phyloP scores from a whole-genome alignment of 2,329 filamentous ascomycete genomes.

The Talaromyces sp. region DNA sequence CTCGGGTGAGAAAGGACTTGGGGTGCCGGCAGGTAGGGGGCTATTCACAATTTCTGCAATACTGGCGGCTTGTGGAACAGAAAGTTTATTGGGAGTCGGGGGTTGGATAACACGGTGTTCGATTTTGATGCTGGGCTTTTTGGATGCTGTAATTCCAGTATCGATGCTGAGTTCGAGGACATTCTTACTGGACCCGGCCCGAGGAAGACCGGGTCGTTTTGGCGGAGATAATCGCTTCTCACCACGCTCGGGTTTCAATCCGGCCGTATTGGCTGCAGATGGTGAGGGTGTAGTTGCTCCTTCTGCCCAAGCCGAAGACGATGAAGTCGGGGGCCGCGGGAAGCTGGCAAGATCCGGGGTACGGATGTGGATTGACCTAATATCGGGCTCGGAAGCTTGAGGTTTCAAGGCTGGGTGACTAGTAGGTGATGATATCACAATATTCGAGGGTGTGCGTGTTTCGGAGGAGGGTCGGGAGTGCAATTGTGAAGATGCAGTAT shows the following conservation, averaged over 20 bases:
- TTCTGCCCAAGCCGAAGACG: background rate
- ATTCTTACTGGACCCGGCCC: constrained; percentile 29
- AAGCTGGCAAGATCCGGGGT: constrained; percentile 12
- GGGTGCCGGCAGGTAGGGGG: constrained; percentile 26
- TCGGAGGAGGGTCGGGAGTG: background rate
- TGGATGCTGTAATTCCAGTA: constrained; percentile 30
- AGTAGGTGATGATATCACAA: constrained; percentile 4
- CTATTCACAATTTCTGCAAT: constrained; percentile 40
- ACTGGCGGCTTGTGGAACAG: constrained; percentile 24
- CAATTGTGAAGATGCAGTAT: background rate
- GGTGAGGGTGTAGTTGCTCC: background rate
- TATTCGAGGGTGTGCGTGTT: constrained; percentile 7
- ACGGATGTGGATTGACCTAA: constrained; percentile 12
- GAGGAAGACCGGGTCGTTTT: constrained; percentile 6
- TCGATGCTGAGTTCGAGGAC: constrained; percentile 37
- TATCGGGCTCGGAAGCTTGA: constrained; percentile 27
- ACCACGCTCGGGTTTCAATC: background rate
- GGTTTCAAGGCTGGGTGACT: constrained; percentile 18
- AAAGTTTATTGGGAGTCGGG: constrained; percentile 25
- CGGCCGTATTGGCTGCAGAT: background rate
- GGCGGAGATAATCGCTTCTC: background rate
- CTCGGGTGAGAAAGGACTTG: constrained; percentile 19
- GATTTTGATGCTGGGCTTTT: constrained; percentile 26
- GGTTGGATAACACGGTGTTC: constrained; percentile 31
- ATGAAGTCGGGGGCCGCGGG: constrained; percentile 8